phyloP scores from a whole-genome alignment of 306 rosid species.

The Betula pendula region DNA sequence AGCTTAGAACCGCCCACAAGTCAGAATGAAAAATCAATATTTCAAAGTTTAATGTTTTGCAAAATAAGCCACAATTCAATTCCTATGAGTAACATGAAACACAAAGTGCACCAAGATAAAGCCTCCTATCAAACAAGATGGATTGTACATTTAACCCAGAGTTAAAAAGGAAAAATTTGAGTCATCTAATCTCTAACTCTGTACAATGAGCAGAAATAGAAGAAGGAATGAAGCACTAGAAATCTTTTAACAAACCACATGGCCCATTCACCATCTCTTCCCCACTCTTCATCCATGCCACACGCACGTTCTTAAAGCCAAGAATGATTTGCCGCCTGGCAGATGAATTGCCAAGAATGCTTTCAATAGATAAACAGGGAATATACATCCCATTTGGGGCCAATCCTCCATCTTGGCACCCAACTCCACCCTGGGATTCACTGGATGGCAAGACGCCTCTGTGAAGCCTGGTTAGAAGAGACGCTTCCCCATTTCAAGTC shows the following conservation, averaged over 20 bases:
- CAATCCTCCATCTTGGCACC: constrained; percentile 49
- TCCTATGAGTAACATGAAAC: background rate
- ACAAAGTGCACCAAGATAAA: background rate
- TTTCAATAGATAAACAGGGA: constrained; percentile 44
- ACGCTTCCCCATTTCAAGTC: constrained; percentile 67
- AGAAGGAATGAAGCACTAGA: constrained; percentile 44
- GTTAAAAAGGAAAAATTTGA: constrained; percentile 22
- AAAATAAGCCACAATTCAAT: background rate
- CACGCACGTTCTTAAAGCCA: constrained; percentile 74
- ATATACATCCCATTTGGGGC: constrained; percentile 26
- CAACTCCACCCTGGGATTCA: constrained; percentile 40
- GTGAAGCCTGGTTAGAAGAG: constrained; percentile 56
- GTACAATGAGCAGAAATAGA: constrained; percentile 60
- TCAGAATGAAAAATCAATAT: background rate
- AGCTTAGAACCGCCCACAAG: background rate
- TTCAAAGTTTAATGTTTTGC: background rate
- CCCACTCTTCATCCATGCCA: constrained; percentile 49
- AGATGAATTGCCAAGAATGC: constrained; percentile 54
- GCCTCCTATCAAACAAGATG: constrained; percentile 2
- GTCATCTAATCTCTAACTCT: constrained; percentile 55
- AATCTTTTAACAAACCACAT: constrained; percentile 42
- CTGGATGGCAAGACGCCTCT: constrained; percentile 79
- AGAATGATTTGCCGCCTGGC: constrained; percentile 98
- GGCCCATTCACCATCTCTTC: constrained; percentile 40
- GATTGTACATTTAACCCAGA: constrained; percentile 5